Conservation (phyloP, 345 rosid species). For the Limnanthes douglasii region DNA sequence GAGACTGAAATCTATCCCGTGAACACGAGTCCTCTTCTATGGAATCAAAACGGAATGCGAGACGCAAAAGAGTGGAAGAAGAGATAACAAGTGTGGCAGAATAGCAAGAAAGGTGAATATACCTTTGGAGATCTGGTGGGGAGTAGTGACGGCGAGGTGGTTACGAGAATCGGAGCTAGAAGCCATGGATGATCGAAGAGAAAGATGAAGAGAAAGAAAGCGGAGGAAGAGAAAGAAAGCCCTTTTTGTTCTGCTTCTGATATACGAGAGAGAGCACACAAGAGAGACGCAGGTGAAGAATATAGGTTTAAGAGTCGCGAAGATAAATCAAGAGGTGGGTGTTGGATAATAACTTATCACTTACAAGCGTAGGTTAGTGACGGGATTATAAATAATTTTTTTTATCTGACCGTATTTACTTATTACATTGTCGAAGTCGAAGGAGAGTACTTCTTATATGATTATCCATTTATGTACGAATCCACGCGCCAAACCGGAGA, state of each 20-base stretch:
- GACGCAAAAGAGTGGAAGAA: constrained; percentile 4
- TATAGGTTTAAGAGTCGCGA: constrained; percentile 16
- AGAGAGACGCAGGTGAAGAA: constrained; percentile 11
- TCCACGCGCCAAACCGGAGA: no score
- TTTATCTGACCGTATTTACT: no score
- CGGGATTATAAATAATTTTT: no score
- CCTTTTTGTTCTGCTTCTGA: background rate
- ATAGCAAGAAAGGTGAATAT: background rate
- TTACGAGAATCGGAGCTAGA: constrained; percentile 29
- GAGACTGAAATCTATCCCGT: background rate
- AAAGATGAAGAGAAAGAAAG: constrained; percentile 3
- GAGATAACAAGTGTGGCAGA: background rate
- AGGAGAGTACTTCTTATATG: no score
- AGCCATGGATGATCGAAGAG: constrained; percentile 56
- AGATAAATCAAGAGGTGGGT: no score
- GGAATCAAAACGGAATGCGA: background rate
- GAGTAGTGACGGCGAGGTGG: constrained; percentile 44
- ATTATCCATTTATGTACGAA: no score
- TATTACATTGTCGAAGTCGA: no score
- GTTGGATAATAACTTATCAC: constrained; percentile 10
- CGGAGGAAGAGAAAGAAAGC: background rate
- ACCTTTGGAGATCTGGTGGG: constrained; percentile 81
- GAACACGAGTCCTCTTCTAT: constrained; percentile 8
- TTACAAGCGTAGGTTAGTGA: constrained; percentile 8
- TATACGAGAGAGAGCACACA: constrained; percentile 5